Percentiles rank a stretch among this genome's conserved stretches.
Conservation (phyloP, 2,329 filamentous ascomycete species). For the Cladosporium sp. region DNA sequence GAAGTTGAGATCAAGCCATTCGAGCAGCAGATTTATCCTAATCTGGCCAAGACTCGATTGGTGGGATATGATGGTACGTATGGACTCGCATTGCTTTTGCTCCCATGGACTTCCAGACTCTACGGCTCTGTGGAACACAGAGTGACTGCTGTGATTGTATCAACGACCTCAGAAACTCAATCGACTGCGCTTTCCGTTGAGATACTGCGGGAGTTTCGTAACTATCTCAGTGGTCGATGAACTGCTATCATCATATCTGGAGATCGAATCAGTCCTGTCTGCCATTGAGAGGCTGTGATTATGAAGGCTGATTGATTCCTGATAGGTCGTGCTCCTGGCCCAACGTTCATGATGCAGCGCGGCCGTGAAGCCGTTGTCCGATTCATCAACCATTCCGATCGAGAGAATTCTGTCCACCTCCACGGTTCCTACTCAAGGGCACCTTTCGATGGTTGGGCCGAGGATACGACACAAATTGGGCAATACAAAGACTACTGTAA, state of each 20-base stretch:
- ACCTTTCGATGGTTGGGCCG: conserved; percentile 54
- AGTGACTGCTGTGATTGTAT: not conserved
- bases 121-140: conserved; percentile 25
- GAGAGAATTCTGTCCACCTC: conserved; percentile 54
- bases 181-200: not conserved
- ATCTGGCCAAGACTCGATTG: conserved; percentile 41
- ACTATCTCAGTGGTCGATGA: not conserved
- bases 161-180: not conserved
- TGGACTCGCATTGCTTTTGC: not conserved
- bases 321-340: conserved; percentile 46
- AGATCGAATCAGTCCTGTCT: not conserved
- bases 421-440: conserved; percentile 53
- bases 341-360: conserved; percentile 51
- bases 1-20: conserved; percentile 46
- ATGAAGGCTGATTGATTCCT: not conserved
- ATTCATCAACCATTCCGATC: conserved; percentile 52
- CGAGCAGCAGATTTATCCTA: conserved; percentile 47
- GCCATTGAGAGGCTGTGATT: not conserved
- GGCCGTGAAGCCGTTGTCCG: conserved; percentile 56
- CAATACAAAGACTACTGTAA: conserved; percentile 57
- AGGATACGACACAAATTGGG: conserved; percentile 51
- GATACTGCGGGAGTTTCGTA: not conserved
- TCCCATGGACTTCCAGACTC: conserved; percentile 16
- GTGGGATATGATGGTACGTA: conserved; percentile 51
- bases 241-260: not conserved